Percentiles rank a stretch among this genome's conserved stretches.
Evolutionary conservation across 1,284 basidiomycete genomes (phyloP).

Genomic region (Coniferiporia weirii): DNA sequence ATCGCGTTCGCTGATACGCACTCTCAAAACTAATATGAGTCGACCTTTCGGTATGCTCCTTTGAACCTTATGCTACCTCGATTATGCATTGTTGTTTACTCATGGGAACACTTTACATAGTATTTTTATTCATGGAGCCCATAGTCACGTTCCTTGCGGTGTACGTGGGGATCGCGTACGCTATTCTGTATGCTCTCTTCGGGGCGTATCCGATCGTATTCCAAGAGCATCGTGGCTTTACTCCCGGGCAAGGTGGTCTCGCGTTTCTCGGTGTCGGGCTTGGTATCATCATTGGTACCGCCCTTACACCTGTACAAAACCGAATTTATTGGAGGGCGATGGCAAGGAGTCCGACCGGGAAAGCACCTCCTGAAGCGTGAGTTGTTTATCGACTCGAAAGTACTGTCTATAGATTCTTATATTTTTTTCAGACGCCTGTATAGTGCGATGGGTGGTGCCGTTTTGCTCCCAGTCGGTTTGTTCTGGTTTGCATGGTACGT

Average conservation of each 20-base stretch:
- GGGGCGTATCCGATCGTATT: slow-evolving; percentile 62
- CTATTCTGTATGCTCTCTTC: slow-evolving; percentile 53
- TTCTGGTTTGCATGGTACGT: slow-evolving; percentile 55
- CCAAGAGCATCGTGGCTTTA: slow-evolving; percentile 53
- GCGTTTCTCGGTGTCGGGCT: slow-evolving; percentile 63
- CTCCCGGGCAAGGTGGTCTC: slow-evolving; percentile 53
- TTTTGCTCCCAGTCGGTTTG: slow-evolving; percentile 53
- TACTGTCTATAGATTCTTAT: neutral
- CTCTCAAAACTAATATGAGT: slow-evolving; percentile 43
- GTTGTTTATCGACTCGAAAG: slow-evolving; percentile 21
- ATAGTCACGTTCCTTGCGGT: slow-evolving; percentile 64
- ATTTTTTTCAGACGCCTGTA: slow-evolving; percentile 46
- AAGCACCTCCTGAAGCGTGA: slow-evolving; percentile 57
- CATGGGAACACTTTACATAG: slow-evolving; percentile 28
- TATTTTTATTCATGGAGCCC: slow-evolving; percentile 62
- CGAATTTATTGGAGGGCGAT: slow-evolving; percentile 49
- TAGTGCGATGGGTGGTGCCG: slow-evolving; percentile 48
- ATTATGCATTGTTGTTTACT: slow-evolving; percentile 15
- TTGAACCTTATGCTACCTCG: neutral
- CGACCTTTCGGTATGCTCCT: slow-evolving; percentile 51
- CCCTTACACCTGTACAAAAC: slow-evolving; percentile 51
- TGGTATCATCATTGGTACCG: slow-evolving; percentile 48
- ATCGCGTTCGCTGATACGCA: slow-evolving; percentile 37
- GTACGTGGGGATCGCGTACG: slow-evolving; percentile 66
- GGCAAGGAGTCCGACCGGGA: slow-evolving; percentile 43